Base-by-base conservation (phyloP, 768 basidiomycete species). In the Pisolithus albus region DNA sequence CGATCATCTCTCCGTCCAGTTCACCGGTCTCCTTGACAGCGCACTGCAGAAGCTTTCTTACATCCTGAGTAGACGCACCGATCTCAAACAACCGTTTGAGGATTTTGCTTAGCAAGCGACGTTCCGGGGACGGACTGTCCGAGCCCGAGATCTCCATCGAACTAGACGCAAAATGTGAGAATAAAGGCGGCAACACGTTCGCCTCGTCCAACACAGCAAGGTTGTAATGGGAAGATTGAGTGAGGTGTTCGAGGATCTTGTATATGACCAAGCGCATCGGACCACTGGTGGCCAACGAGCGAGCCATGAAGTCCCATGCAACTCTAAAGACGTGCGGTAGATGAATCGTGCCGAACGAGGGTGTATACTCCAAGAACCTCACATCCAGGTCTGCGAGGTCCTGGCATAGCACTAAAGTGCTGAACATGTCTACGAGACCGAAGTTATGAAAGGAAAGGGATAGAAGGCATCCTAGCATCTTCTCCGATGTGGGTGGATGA, bases 41-140 rank as follows among this genome's bases (percentile, higher is more conserved):
- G 24, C 70, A 72, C 56, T 84, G 80, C 50, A 92, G 82, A 37
- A 92, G 76, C 10, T 62, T 60, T 42, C 84, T 70, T n/a, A 80
- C 80, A 30, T 89, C 84, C 8, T 73, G 69, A 0, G 83, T 81
- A 4, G 77, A 81, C 0, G 82, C 76, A 1, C 89, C 87, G 72
- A 91, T 82, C 56, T 92, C 88, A 36, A 91, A 69, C 18, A 92
- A 62, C n/a, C 79, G 74, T 47, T 81, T 73, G 19, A 88, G 64
- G 0, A 91, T 72, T 62, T 83, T 86, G 59, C 78, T 77, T 36
- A 83, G 62, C 3, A 82, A 61, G 39, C 77, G 72, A 24, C 78
- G 77, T 61, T 86, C 84, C 4, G 68, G 56, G 9, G 46, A 34
- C 24, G 19, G 30, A 18, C 30, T 42, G 21, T 49, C 37, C 5